Percentiles rank a stretch among this genome's conserved stretches.
These are phyloP conservation scores for Trypanosoma lewisi DNA, from an alignment of 208 protist genomes.

Conservation along the genomic window DNA sequence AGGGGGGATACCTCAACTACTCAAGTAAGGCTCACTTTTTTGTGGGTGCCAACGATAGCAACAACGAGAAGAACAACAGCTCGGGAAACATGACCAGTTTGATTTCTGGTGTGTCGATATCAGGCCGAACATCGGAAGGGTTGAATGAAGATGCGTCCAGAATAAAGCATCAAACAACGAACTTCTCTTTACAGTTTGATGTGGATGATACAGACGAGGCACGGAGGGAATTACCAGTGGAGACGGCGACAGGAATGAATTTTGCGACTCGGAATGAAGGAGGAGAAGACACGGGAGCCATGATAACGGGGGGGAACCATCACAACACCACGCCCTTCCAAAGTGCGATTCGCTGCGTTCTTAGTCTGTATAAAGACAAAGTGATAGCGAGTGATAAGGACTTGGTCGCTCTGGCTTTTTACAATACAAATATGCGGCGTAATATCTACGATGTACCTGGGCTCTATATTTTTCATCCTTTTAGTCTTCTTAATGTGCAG, in stretches of 20 bases:
- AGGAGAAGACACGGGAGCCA: conserved; percentile 8
- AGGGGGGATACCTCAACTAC: no score
- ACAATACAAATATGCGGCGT: conserved; percentile 43
- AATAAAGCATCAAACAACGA: no score
- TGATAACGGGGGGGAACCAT: not conserved
- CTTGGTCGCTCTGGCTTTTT: conserved; percentile 70
- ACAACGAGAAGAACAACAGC: no score
- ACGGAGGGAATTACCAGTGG: no score
- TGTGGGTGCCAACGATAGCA: not conserved
- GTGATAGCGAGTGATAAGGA: conserved; percentile 50
- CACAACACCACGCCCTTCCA: conserved; percentile 36
- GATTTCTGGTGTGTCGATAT: no score
- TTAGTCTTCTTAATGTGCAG: conserved; percentile 27
- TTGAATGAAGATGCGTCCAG: no score
- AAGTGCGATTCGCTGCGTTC: conserved; percentile 44
- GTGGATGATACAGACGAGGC: no score
- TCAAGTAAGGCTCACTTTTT: not conserved
- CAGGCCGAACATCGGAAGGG: no score
- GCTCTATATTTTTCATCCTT: conserved; percentile 60
- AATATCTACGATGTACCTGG: conserved; percentile 50
- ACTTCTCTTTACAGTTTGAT: no score
- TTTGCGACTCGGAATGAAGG: not conserved
- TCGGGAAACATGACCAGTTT: no score
- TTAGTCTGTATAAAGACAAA: conserved; percentile 62
- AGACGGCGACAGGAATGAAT: not conserved